phyloP scores from a whole-genome alignment of 257 asterid genomes.

The Capsicum chinense region DNA sequence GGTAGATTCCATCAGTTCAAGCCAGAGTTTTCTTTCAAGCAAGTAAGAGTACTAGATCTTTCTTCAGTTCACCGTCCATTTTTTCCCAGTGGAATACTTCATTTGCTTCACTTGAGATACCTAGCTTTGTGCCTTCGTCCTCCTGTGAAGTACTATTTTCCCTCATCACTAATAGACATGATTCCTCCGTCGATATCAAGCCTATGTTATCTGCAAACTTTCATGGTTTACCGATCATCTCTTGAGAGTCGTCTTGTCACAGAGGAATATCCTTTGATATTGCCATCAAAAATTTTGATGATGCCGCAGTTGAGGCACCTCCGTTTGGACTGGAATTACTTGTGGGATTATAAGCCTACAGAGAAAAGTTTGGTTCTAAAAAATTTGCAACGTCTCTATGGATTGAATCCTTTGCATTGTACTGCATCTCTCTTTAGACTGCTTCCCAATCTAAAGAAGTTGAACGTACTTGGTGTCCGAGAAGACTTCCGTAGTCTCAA shows the following conservation, averaged over 20 bases:
- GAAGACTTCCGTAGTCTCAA: not conserved
- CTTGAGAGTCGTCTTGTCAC: too few relatives aligned
- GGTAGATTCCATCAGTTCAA: accelerated
- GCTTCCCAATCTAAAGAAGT: constrained; percentile 36
- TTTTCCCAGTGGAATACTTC: not conserved
- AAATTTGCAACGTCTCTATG: constrained; percentile 28
- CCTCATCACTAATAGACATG: too few relatives aligned
- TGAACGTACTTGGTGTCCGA: not conserved
- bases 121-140: not conserved
- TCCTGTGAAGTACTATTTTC: not conserved
- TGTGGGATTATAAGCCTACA: not conserved
- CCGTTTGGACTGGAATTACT: constrained; percentile 6
- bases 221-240: not conserved
- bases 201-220: not conserved
- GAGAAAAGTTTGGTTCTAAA: not conserved
- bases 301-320: constrained; percentile 37
- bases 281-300: constrained; percentile 25
- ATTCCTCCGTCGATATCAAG: not conserved
- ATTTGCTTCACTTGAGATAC: constrained; percentile 20
- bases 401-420: constrained; percentile 28
- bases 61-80: accelerated
- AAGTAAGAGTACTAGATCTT: constrained; percentile 32
- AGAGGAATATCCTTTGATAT: too few relatives aligned
- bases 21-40: not conserved
- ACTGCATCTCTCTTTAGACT: not conserved